Evolutionary conservation across 129 eudicot species (phyloP).

Genomic region (Arctium minus): DNA sequence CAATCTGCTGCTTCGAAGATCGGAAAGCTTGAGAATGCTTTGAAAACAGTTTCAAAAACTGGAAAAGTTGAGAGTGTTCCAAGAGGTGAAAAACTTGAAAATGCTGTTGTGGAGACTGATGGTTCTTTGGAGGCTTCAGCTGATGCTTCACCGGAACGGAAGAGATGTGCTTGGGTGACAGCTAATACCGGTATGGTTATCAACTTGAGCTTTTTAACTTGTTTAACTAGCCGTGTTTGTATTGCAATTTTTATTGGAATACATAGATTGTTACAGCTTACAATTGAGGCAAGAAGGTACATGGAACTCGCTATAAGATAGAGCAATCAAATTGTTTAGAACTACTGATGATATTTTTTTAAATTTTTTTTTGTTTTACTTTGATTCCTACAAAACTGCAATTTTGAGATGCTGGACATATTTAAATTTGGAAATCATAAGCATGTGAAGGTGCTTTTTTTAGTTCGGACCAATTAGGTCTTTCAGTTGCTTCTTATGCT

Average conservation of each 20-base stretch:
- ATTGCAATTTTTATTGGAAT: background rate
- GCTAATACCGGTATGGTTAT: slow-evolving; percentile 61
- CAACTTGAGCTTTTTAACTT: background rate
- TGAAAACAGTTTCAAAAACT: slow-evolving; percentile 18
- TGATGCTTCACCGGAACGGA: slow-evolving; percentile 46
- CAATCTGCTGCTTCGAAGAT: slow-evolving; percentile 28
- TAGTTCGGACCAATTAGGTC: background rate
- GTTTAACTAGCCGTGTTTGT: background rate
- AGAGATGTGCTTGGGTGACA: slow-evolving; percentile 95
- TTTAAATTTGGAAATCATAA: background rate
- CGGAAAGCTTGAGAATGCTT: slow-evolving; percentile 29
- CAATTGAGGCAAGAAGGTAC: background rate
- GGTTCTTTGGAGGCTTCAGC: slow-evolving; percentile 19
- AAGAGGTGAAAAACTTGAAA: slow-evolving; percentile 33
- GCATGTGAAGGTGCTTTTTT: slow-evolving; percentile 5
- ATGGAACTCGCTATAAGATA: background rate
- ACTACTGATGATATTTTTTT: background rate
- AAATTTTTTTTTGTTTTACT: too few relatives aligned
- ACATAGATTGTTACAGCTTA: slow-evolving; percentile 1
- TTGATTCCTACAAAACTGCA: background rate
- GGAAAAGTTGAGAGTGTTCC: slow-evolving; percentile 24
- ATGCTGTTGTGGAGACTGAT: slow-evolving; percentile 24
- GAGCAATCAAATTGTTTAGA: slow-evolving; percentile 2
- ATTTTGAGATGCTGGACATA: background rate
- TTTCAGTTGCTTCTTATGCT: background rate